These are phyloP conservation scores for Tricholoma matsutake DNA, from an alignment of 768 basidiomycete genomes.

Conservation along the genomic window DNA sequence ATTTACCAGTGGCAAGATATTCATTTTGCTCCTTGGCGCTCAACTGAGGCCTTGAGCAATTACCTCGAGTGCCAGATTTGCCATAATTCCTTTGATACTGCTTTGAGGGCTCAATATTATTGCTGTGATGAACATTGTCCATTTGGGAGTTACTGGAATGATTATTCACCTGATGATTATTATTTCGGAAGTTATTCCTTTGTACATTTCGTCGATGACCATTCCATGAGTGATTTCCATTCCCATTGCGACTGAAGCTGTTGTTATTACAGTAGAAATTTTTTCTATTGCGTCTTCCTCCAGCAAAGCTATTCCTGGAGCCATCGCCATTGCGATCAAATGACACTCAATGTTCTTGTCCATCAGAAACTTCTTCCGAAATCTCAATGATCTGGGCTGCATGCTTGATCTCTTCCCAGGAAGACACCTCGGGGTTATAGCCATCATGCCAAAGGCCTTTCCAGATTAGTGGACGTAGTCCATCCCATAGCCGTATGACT, in stretches of 20 bases:
- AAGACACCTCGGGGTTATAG: conserved; percentile 6
- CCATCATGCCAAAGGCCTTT: conserved; percentile 6
- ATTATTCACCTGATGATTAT: neutral
- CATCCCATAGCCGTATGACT: conserved; percentile 34
- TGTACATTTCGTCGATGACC: neutral
- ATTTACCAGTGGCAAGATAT: neutral
- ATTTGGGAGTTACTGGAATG: neutral
- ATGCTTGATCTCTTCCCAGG: conserved; percentile 5
- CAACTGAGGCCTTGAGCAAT: neutral
- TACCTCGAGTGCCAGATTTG: neutral
- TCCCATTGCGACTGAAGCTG: neutral
- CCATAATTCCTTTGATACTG: neutral
- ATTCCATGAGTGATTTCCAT: neutral
- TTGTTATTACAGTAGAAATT: neutral
- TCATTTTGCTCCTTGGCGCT: conserved; percentile 3
- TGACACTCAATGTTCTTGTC: neutral
- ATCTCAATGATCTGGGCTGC: conserved; percentile 7
- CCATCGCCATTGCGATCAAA: neutral
- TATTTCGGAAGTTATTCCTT: neutral
- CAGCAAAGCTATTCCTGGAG: neutral
- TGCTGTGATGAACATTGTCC: neutral
- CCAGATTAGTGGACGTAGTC: conserved; percentile 11
- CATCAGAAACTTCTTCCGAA: neutral
- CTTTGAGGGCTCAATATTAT: neutral
- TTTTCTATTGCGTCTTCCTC: neutral